Evolutionary conservation across 257 asterid genomes (phyloP).

Genomic region (Solanum arcanum): DNA sequence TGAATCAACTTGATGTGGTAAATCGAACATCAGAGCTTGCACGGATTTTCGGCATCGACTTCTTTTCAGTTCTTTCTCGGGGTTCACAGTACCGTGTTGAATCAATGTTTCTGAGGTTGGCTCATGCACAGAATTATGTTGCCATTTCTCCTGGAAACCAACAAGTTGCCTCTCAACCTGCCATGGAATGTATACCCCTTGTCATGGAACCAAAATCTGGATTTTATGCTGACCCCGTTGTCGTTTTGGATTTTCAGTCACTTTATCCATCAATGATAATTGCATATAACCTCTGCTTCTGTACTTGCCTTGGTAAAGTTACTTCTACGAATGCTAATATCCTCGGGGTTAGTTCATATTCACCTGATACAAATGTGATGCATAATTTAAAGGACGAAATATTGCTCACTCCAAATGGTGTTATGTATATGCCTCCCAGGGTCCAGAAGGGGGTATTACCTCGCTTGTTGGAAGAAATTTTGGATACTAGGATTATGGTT

Average conservation of each 20-base stretch:
- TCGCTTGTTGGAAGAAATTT: conserved; percentile 81
- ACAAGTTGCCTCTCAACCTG: conserved; percentile 94
- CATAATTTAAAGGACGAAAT: conserved; percentile 41
- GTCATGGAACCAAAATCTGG: conserved; percentile 98
- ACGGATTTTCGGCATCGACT: conserved; percentile 92
- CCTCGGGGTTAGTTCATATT: conserved; percentile 81
- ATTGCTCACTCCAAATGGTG: conserved; percentile 82
- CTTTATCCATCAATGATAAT: conserved; percentile 98
- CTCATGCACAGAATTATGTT: conserved; percentile 87
- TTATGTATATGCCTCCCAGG: conserved; percentile 71
- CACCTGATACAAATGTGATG: conserved; percentile 39
- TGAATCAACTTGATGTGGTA: conserved; percentile 83
- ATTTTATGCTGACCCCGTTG: conserved; percentile 84
- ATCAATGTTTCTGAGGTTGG: conserved; percentile 86
- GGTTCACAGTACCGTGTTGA: conserved; percentile 98
- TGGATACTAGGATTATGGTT: conserved; percentile 90
- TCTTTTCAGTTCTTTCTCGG: conserved; percentile 87
- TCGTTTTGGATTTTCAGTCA: conserved; percentile 93
- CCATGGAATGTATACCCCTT: conserved; percentile 96
- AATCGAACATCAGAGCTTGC: conserved; percentile 98
- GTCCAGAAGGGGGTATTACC: conserved; percentile 80
- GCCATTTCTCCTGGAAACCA: conserved; percentile 89
- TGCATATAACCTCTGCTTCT: conserved; percentile 86
- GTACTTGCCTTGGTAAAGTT: conserved; percentile 88
- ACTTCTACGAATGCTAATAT: conserved; percentile 29